Percentiles rank a stretch among this genome's conserved stretches.
Evolutionary conservation across 108 stramenopile species (phyloP).

Genomic region (Pseudonitzschia delicatissima): DNA sequence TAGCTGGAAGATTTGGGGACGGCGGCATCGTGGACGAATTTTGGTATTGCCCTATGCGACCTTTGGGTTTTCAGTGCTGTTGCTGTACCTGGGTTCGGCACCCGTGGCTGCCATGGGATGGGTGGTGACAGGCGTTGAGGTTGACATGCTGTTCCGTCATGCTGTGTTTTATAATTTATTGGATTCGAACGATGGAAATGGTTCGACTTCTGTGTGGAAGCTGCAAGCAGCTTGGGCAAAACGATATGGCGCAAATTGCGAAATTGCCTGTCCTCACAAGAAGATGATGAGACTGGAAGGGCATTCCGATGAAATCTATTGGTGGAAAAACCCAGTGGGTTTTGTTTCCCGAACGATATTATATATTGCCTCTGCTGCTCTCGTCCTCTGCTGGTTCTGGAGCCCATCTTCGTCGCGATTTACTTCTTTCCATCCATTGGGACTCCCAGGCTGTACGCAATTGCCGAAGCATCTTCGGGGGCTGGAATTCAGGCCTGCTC

Average conservation of each 20-base stretch:
- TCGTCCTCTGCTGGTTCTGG: slow-evolving; percentile 66
- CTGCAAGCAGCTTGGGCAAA: not conserved
- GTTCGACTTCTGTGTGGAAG: not conserved
- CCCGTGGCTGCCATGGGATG: slow-evolving; percentile 41
- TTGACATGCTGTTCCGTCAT: slow-evolving; percentile 44
- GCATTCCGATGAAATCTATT: slow-evolving; percentile 20
- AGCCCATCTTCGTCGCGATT: slow-evolving; percentile 59
- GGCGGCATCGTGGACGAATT: slow-evolving; percentile 67
- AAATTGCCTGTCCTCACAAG: not conserved
- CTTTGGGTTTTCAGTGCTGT: slow-evolving; percentile 47
- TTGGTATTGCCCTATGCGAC: slow-evolving; percentile 64
- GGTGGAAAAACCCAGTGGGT: slow-evolving; percentile 83
- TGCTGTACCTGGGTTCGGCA: slow-evolving; percentile 43
- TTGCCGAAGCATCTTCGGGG: slow-evolving; percentile 59
- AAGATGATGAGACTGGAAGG: not conserved
- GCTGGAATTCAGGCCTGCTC: slow-evolving; percentile 72
- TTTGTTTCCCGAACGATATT: slow-evolving; percentile 73
- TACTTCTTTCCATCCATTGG: slow-evolving; percentile 43
- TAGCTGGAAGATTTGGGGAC: slow-evolving; percentile 80
- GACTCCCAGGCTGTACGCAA: slow-evolving; percentile 36
- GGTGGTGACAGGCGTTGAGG: slow-evolving; percentile 34
- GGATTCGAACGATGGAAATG: slow-evolving; percentile 60
- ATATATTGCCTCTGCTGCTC: slow-evolving; percentile 57
- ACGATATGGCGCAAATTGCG: not conserved
- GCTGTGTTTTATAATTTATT: slow-evolving; percentile 50